Evolutionary conservation across 306 rosid genomes (phyloP), one percentile per base, ranked within the genome.

Genomic region (Astragalus glycyphyllos): DNA sequence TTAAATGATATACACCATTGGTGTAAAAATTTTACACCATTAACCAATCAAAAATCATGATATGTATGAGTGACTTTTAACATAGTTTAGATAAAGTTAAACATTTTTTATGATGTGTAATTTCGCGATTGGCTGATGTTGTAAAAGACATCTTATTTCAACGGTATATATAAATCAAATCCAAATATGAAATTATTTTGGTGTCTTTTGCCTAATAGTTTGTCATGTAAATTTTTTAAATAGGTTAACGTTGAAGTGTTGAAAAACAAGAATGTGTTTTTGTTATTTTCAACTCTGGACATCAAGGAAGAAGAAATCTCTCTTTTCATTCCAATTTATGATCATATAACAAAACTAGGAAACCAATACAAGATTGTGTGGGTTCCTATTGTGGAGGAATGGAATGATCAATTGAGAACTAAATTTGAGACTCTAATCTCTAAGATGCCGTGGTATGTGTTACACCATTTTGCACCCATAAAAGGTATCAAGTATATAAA

Each of bases 371-470:
- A 68, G 46, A 86, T 89, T 42, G 45, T 40, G 11, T 40, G 45
- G 45, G 45, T 40, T 40, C 45, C 45, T 3, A 40, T 40, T 40
- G 45, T 40, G 11, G 45, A 40, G 45, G 45, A 40, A 2, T 40
- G 45, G 45, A 40, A 40, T 40, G 45, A 40, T 3, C 10, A 6
- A 40, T 40, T 40, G 45, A 9, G 45, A 40, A 40, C 4, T 8
- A 40, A 40, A 40, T 86, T 79, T 8, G 86, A 88, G 3, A 2
- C 7, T 8, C 11, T 88, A 16, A 73, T 80, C 23, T 4, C 65
- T 10, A 76, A 71, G 79, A 80, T 86, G 82, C 82, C 88, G 0
- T 86, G 95, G 95, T 74, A 20, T 7, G 63, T 65, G 3, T 15
- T 84, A 48, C 78, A 75, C 5, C 44, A 56, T 38, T 74, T 73